phyloP scores from a whole-genome alignment of 345 rosid genomes.

The Citrus sp. region DNA sequence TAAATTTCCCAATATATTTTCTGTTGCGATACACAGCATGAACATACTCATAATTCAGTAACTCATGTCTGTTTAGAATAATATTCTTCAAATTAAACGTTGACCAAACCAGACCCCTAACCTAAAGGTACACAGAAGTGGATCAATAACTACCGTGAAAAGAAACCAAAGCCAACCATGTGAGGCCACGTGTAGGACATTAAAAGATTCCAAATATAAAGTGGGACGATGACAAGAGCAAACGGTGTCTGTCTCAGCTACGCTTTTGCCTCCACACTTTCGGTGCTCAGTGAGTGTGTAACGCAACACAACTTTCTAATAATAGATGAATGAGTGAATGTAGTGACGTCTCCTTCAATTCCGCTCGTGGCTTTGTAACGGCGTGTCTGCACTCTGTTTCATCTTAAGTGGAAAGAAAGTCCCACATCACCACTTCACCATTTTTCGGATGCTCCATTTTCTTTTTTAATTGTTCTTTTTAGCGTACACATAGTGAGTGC shows the following conservation, averaged over 20 bases:
- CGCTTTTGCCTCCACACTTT: neutral
- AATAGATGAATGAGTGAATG: neutral
- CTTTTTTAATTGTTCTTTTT: neutral
- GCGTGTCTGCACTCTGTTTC: constrained; percentile 9
- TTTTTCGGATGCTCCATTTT: neutral
- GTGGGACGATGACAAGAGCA: neutral
- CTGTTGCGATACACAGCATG: too few species aligned
- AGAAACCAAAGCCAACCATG: neutral
- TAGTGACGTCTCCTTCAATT: constrained; percentile 7
- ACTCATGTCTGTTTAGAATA: too few species aligned
- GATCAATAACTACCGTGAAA: neutral
- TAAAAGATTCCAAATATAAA: neutral
- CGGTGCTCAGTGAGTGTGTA: neutral
- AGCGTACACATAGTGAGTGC: neutral
- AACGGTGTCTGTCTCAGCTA: neutral
- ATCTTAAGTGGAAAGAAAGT: constrained; percentile 10
- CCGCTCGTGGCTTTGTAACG: neutral
- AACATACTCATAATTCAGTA: too few species aligned
- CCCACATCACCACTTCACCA: constrained; percentile 17
- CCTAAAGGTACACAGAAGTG: neutral
- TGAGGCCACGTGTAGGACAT: neutral
- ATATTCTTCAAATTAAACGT: neutral
- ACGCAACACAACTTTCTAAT: neutral
- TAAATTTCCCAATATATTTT: too few species aligned
- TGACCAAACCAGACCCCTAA: neutral